A percentile compares a stretch with the other conserved stretches of the same genome.
phyloP scores from a whole-genome alignment of 331 rosid species.

The Telfairia occidentalis region DNA sequence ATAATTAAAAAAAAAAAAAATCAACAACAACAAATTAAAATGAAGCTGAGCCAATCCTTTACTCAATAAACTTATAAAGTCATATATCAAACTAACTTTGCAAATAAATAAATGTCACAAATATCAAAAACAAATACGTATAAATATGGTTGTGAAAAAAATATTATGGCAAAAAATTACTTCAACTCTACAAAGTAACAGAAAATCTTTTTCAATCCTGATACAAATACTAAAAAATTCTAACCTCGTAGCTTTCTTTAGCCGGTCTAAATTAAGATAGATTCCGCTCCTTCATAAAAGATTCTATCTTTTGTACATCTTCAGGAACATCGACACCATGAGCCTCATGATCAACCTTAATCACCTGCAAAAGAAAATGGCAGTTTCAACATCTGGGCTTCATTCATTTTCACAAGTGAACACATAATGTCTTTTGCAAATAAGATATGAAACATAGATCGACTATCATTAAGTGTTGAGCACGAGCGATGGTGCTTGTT shows the following conservation, averaged over 20 bases:
- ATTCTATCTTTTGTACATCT: slow-evolving; percentile 78
- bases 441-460: not conserved
- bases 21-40: too few relatives aligned
- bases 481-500: not conserved
- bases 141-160: not conserved
- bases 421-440: not conserved
- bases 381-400: not conserved
- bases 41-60: not conserved
- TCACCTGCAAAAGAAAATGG: slow-evolving; percentile 39
- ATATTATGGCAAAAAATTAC: not conserved
- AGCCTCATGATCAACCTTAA: slow-evolving; percentile 82
- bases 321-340: slow-evolving; percentile 91
- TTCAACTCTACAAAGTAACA: not conserved
- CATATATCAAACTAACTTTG: not conserved
- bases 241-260: not conserved
- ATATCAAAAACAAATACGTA: not conserved
- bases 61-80: not conserved
- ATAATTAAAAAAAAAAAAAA: too few relatives aligned
- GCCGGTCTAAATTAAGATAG: slow-evolving; percentile 30
- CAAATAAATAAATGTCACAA: not conserved
- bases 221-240: not conserved
- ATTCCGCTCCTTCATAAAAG: slow-evolving; percentile 61
- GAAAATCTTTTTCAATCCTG: not conserved
- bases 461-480: not conserved
- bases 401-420: not conserved